phyloP scores from a whole-genome alignment of 2,329 filamentous ascomycete genomes.

The Ilyonectria robusta region DNA sequence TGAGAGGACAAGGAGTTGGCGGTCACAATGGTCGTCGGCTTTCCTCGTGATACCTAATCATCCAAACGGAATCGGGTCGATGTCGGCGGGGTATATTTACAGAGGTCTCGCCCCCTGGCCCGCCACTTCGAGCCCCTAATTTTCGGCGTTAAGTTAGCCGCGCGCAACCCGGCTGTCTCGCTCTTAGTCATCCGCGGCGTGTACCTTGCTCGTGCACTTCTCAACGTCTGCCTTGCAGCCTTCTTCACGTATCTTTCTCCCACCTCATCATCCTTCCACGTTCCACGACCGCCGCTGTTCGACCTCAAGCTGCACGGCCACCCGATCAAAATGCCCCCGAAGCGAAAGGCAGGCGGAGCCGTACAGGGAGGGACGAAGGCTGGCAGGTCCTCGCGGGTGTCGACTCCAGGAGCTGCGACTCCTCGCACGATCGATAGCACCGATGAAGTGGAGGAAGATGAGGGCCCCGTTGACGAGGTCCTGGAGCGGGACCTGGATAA shows the following conservation, averaged over 20 bases:
- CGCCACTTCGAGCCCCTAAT: conserved; percentile 10
- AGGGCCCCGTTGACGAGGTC: conserved; percentile 65
- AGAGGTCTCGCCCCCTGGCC: conserved; percentile 27
- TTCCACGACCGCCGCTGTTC: conserved; percentile 25
- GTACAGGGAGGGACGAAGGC: conserved; percentile 66
- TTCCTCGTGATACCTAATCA: conserved; percentile 19
- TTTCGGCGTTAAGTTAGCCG: background rate
- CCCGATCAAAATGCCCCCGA: conserved; percentile 71
- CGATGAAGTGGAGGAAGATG: conserved; percentile 66
- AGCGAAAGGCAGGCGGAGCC: conserved; percentile 74
- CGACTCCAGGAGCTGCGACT: conserved; percentile 73
- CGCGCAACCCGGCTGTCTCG: background rate
- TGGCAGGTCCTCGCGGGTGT: conserved; percentile 69
- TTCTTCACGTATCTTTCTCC: conserved; percentile 2
- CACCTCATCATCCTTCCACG: conserved; percentile 10
- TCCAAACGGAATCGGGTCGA: conserved; percentile 16
- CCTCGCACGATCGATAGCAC: conserved; percentile 70
- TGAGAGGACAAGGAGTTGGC: background rate
- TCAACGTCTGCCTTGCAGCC: conserved; percentile 23
- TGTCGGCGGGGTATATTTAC: conserved; percentile 34
- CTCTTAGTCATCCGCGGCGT: conserved; percentile 31
- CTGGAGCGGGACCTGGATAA: conserved; percentile 69
- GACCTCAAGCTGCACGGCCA: conserved; percentile 34
- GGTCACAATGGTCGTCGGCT: conserved; percentile 2
- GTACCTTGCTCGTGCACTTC: conserved; percentile 17